A percentile compares a stretch with the other conserved stretches of the same genome.
phyloP scores from a whole-genome alignment of 2,329 filamentous ascomycete species.

The Celoporthe dispersa region DNA sequence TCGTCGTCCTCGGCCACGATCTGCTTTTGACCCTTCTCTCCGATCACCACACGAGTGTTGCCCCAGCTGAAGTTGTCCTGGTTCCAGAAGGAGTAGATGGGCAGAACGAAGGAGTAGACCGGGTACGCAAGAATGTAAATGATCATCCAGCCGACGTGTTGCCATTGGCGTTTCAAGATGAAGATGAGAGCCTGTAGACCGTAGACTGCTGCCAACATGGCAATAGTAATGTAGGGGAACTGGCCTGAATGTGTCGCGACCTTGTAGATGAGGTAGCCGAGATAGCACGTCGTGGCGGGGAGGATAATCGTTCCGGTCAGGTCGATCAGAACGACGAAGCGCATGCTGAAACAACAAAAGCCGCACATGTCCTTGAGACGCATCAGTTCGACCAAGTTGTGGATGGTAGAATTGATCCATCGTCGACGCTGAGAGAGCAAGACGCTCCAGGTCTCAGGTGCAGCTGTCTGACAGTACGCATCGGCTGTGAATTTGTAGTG shows the following conservation, averaged over 20 bases:
- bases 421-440: conserved; percentile 95
- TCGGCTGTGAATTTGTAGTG: conserved; percentile 95
- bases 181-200: conserved; percentile 96
- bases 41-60: conserved; percentile 96
- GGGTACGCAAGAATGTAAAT: conserved; percentile 97
- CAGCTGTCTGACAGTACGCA: conserved; percentile 90
- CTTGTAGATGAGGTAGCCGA: conserved; percentile 84
- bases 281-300: conserved; percentile 84
- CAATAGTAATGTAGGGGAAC: conserved; percentile 84
- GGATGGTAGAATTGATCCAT: conserved; percentile 99
- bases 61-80: conserved; percentile 99
- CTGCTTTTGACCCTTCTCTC: conserved; percentile 89
- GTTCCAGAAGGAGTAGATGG: conserved; percentile 99
- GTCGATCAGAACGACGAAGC: conserved; percentile 94
- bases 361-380: conserved; percentile 92
- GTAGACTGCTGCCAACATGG: conserved; percentile 89
- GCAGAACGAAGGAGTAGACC: conserved; percentile 88
- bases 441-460: conserved; percentile 92
- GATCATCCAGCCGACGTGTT: conserved; percentile 99
- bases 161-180: conserved; percentile 96
- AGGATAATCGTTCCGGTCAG: conserved; percentile 90
- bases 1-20: conserved; percentile 86
- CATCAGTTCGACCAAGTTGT: conserved; percentile 92
- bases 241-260: conserved; percentile 71
- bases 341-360: conserved; percentile 99